These are phyloP conservation scores for Earliella scabrosa DNA, from an alignment of 1,284 basidiomycete species.

Conservation along the genomic window DNA sequence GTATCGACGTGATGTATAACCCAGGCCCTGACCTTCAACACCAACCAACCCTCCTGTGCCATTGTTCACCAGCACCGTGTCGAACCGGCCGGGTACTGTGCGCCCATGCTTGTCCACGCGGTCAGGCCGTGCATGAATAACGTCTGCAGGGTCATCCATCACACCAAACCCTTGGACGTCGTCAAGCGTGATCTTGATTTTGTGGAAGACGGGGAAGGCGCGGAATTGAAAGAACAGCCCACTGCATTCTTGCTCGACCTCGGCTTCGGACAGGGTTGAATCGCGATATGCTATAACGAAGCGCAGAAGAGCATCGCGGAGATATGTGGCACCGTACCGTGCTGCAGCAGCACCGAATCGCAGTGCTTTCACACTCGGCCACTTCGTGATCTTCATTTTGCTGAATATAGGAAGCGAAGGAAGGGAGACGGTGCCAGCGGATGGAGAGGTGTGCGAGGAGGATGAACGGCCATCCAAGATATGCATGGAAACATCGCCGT, in stretches of 20 bases:
- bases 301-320: not conserved
- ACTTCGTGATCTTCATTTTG: constrained; percentile 1
- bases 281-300: not conserved
- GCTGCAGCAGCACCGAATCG: not conserved
- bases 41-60: not conserved
- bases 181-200: not conserved
- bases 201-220: not conserved
- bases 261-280: not conserved
- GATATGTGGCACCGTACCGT: not conserved
- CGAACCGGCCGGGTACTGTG: not conserved
- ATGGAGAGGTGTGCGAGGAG: no score
- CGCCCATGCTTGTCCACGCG: not conserved
- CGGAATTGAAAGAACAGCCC: not conserved
- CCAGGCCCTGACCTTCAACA: not conserved
- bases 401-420: no score
- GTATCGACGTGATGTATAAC: no score
- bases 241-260: not conserved
- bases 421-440: no score
- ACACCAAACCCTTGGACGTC: not conserved
- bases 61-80: not conserved
- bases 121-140: not conserved
- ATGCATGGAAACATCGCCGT: not conserved
- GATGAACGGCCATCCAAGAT: no score
- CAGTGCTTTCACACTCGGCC: not conserved
- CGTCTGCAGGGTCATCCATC: not conserved